Percentiles rank a stretch among this genome's conserved stretches.
Evolutionary conservation across 164 flowering plant species (phyloP).

Genomic region (Liquidambar formosana): DNA sequence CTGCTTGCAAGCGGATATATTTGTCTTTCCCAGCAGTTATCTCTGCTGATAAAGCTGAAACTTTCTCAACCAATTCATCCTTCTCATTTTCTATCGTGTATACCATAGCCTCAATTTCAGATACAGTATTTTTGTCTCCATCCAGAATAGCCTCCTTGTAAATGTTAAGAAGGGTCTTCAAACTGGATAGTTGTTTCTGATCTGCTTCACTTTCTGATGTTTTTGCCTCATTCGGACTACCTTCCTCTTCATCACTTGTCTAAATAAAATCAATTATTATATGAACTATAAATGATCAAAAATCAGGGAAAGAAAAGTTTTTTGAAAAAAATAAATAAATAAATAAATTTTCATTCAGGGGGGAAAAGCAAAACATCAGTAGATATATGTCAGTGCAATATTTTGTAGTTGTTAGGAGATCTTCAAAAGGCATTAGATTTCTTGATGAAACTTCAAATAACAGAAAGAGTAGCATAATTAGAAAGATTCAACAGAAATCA

Average conservation of each 20-base stretch:
- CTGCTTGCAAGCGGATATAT: constrained; percentile 74
- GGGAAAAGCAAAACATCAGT: neutral
- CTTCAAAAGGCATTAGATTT: neutral
- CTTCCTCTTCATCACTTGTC: constrained; percentile 24
- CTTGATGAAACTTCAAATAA: neutral
- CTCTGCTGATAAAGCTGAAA: constrained; percentile 52
- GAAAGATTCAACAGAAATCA: too few species aligned
- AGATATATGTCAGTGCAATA: neutral
- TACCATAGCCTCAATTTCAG: constrained; percentile 59
- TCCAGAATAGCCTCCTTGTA: constrained; percentile 68
- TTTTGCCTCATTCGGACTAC: constrained; percentile 9
- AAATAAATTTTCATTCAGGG: neutral
- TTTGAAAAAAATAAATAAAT: neutral
- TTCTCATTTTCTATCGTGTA: constrained; percentile 52
- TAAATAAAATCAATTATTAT: constrained; percentile 1
- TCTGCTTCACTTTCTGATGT: constrained; percentile 16
- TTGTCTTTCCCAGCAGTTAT: constrained; percentile 70
- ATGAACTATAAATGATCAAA: neutral
- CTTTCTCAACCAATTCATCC: constrained; percentile 50
- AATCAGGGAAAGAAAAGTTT: neutral
- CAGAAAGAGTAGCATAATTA: too few species aligned
- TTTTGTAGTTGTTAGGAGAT: neutral
- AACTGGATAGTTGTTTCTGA: constrained; percentile 17
- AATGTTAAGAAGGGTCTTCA: constrained; percentile 41
- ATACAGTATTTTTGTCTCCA: constrained; percentile 47